These are phyloP conservation scores for Gnetum montanum DNA, from an alignment of 75 land plant genomes.

Conservation along the genomic window DNA sequence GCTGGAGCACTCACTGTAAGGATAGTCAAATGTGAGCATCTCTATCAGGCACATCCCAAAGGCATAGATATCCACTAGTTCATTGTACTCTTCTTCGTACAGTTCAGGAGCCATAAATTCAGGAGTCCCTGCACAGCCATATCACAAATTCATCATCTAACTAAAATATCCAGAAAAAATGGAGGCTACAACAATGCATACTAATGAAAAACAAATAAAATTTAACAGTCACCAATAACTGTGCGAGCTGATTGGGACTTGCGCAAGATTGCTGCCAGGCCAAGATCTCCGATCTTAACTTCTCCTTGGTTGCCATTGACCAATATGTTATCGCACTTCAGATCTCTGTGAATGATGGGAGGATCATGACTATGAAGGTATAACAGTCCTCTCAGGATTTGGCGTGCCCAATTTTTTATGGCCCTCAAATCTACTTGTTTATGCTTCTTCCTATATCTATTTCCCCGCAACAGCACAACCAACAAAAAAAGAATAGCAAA, in stretches of 20 bases:
- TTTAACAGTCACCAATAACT: conserved; percentile 25
- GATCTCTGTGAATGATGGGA: conserved; percentile 76
- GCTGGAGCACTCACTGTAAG: conserved; percentile 84
- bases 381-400: conserved; percentile 61
- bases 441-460: conserved; percentile 66
- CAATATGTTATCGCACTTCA: conserved; percentile 87
- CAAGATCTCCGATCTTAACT: conserved; percentile 84
- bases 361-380: conserved; percentile 79
- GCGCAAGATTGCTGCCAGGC: conserved; percentile 69
- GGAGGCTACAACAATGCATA: too few species aligned
- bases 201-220: too few species aligned
- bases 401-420: conserved; percentile 80
- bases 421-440: conserved; percentile 70
- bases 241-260: conserved; percentile 71
- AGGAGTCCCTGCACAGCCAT: conserved; percentile 52
- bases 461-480: not conserved
- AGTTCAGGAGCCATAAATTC: conserved; percentile 95
- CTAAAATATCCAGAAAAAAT: not conserved
- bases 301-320: conserved; percentile 82
- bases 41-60: conserved; percentile 86
- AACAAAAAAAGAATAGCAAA: not conserved
- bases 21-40: conserved; percentile 83
- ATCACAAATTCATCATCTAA: not conserved
- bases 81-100: conserved; percentile 81
- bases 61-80: conserved; percentile 77